These are phyloP conservation scores for Trametes coccinea DNA, from an alignment of 768 basidiomycete species.

Conservation along the genomic window DNA sequence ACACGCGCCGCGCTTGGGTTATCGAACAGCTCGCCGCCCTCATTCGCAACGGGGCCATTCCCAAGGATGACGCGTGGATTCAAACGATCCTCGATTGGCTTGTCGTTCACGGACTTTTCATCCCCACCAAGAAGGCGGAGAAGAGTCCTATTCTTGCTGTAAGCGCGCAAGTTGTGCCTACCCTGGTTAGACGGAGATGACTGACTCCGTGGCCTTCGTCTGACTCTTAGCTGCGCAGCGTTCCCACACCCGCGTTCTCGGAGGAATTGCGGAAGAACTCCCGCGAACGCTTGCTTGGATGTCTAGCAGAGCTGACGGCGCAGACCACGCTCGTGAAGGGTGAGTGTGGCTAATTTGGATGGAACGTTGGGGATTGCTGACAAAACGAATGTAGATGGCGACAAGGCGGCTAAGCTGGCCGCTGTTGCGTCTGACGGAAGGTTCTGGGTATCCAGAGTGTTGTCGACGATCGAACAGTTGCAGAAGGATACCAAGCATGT, in stretches of 20 bases:
- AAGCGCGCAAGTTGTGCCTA: conserved; percentile 32
- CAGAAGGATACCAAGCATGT: conserved; percentile 74
- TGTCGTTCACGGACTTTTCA: conserved; percentile 77
- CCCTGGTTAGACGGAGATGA: neutral
- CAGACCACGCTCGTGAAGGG: conserved; percentile 55
- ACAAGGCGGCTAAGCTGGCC: conserved; percentile 53
- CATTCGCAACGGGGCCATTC: conserved; percentile 75
- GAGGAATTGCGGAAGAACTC: conserved; percentile 68
- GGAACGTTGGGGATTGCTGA: neutral
- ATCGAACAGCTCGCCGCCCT: conserved; percentile 82
- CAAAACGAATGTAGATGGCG: conserved; percentile 35
- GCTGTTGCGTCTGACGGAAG: conserved; percentile 71
- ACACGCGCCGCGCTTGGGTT: conserved; percentile 74
- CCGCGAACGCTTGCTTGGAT: conserved; percentile 67
- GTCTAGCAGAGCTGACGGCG: conserved; percentile 71
- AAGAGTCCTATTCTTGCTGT: conserved; percentile 64
- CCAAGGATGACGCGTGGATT: conserved; percentile 80
- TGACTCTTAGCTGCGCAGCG: conserved; percentile 51
- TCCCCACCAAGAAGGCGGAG: conserved; percentile 68
- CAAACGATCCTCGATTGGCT: conserved; percentile 78
- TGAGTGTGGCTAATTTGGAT: conserved; percentile 29
- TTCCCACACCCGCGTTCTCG: conserved; percentile 70
- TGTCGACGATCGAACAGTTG: conserved; percentile 54
- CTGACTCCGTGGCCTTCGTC: conserved; percentile 8
- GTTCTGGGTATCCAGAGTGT: conserved; percentile 74